Evolutionary conservation across 2,329 filamentous ascomycete genomes (phyloP).

Genomic region (Colletotrichum echinochloae): DNA sequence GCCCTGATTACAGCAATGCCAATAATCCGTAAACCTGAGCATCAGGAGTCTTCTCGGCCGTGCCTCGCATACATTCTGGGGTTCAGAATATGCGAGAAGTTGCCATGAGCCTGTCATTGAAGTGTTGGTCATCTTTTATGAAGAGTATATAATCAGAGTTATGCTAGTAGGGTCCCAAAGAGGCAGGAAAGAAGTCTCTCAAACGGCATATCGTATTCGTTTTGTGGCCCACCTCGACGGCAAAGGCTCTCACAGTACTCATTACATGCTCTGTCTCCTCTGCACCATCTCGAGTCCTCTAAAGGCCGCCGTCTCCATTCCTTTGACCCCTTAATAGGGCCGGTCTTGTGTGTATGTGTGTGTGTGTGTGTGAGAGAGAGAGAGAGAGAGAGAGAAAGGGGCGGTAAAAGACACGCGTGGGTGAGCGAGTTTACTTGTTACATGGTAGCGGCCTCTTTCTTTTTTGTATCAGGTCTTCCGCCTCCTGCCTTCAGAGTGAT

Average conservation of each 20-base stretch:
- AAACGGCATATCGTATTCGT: conserved; percentile 11
- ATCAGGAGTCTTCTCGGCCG: neutral
- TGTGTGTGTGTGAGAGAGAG: too few relatives aligned
- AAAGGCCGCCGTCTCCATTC: conserved; percentile 2
- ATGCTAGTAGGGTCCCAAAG: neutral
- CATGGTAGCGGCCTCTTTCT: conserved; percentile 31
- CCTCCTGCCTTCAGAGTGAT: conserved; percentile 7
- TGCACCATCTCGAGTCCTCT: neutral
- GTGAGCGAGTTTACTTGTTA: conserved; percentile 41
- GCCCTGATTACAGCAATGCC: neutral
- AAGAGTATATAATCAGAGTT: neutral
- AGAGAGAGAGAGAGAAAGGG: conserved; percentile 15
- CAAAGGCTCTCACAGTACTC: neutral
- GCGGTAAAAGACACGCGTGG: conserved; percentile 27
- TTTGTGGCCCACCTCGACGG: neutral
- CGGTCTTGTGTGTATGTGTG: too few relatives aligned
- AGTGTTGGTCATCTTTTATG: too few relatives aligned
- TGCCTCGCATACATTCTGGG: neutral
- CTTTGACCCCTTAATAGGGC: neutral
- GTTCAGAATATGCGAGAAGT: neutral
- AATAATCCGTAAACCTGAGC: neutral
- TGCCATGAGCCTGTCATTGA: neutral
- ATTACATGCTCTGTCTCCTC: conserved; percentile 26
- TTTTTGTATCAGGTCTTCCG: conserved; percentile 28
- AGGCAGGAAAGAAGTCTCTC: neutral